phyloP scores from a whole-genome alignment of 257 asterid genomes.

The Petunia secreta region DNA sequence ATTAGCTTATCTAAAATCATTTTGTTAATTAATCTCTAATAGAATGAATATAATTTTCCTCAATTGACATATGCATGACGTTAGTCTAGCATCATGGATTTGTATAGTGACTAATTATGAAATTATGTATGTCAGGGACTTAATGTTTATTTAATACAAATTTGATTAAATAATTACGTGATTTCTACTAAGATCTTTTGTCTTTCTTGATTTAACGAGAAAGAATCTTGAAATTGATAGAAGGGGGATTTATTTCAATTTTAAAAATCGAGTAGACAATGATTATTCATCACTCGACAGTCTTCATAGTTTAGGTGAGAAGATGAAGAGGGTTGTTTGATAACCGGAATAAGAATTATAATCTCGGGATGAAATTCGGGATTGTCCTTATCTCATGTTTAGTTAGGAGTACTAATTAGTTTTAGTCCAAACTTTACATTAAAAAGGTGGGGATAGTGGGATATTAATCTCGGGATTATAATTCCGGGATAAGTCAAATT shows the following conservation, averaged over 20 bases:
- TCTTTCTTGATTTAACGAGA: neutral
- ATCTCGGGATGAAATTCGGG: no score
- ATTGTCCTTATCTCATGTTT: no score
- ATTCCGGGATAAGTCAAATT: no score
- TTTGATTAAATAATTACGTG: neutral
- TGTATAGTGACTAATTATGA: neutral
- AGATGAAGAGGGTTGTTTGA: neutral
- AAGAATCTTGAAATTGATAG: neutral
- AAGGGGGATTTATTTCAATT: neutral
- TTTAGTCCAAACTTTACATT: no score
- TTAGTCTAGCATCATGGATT: neutral
- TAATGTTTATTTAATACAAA: neutral
- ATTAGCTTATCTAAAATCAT: slow-evolving; percentile 10
- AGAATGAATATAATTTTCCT: neutral
- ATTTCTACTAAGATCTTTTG: neutral
- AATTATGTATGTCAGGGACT: neutral
- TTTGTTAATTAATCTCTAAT: neutral
- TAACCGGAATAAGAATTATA: no score
- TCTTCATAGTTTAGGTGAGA: neutral
- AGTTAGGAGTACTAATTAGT: no score
- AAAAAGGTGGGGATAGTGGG: no score
- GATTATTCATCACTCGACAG: neutral
- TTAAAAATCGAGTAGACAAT: no score
- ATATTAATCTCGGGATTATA: no score
- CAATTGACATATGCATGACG: slow-evolving; percentile 17